A percentile compares a stretch with the other conserved stretches of the same genome.
These are phyloP conservation scores for Erigeron canadensis DNA, from an alignment of 129 eudicot species.

Conservation along the genomic window DNA sequence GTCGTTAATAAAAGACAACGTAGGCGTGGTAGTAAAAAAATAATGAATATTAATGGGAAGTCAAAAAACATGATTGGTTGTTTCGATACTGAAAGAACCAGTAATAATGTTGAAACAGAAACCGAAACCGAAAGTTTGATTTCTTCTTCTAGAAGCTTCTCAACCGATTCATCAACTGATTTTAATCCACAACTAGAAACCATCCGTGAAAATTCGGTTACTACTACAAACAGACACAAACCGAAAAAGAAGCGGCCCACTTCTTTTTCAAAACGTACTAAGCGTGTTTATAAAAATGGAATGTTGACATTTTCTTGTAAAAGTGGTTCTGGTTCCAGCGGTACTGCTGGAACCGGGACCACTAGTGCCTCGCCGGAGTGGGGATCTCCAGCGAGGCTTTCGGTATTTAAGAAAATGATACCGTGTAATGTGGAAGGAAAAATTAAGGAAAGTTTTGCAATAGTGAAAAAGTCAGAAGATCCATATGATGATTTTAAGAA, in stretches of 20 bases:
- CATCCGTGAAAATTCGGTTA: slow-evolving; percentile 39
- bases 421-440: slow-evolving; percentile 79
- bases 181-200: slow-evolving; percentile 52
- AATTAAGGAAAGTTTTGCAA: slow-evolving; percentile 88
- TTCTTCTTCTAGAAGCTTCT: slow-evolving; percentile 61
- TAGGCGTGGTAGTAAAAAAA: slow-evolving; percentile 38
- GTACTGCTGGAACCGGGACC: slow-evolving; percentile 14
- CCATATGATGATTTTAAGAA: slow-evolving; percentile 83
- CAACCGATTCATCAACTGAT: slow-evolving; percentile 55
- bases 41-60: slow-evolving; percentile 6
- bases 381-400: slow-evolving; percentile 69
- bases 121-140: slow-evolving; percentile 65
- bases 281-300: slow-evolving; percentile 5
- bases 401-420: slow-evolving; percentile 66
- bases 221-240: slow-evolving; percentile 19
- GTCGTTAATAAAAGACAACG: slow-evolving; percentile 37
- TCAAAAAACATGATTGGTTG: slow-evolving; percentile 39
- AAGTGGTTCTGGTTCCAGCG: slow-evolving; percentile 8
- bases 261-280: slow-evolving; percentile 5
- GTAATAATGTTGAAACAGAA: slow-evolving; percentile 5
- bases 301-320: too few species aligned
- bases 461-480: slow-evolving; percentile 82
- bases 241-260: slow-evolving; percentile 22
- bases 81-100: slow-evolving; percentile 48
- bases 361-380: slow-evolving; percentile 33